Conservation (phyloP, 108 stramenopile genomes). For the Cyclotella baltica region DNA sequence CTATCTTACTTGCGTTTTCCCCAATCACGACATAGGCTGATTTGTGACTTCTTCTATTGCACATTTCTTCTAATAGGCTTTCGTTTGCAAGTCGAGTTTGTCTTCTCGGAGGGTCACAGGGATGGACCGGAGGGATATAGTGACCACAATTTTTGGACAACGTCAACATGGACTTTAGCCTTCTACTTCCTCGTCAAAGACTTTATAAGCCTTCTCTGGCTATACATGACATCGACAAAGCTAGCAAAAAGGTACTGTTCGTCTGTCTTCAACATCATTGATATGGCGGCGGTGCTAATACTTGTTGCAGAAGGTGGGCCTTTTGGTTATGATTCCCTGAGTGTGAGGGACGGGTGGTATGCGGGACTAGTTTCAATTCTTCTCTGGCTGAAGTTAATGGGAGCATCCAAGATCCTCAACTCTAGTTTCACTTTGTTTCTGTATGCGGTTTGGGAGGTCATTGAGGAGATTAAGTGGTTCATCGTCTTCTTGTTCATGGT, state of each 20-base stretch:
- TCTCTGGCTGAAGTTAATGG: constrained; percentile 49
- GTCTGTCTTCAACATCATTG: constrained; percentile 46
- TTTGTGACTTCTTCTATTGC: constrained; percentile 48
- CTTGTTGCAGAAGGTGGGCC: constrained; percentile 18
- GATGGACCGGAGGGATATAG: constrained; percentile 37
- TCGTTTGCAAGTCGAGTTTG: constrained; percentile 52
- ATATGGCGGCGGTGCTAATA: constrained; percentile 42
- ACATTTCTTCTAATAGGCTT: constrained; percentile 49
- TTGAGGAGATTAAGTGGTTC: constrained; percentile 51
- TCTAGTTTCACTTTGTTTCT: constrained; percentile 41
- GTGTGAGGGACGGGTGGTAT: constrained; percentile 33
- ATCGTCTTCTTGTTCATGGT: constrained; percentile 38
- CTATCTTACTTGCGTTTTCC: no score
- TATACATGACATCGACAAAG: constrained; percentile 45
- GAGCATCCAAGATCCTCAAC: constrained; percentile 54
- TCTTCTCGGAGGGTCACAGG: constrained; percentile 25
- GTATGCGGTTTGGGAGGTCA: constrained; percentile 46
- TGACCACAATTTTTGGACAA: constrained; percentile 28
- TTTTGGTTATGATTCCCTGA: constrained; percentile 3
- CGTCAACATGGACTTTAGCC: constrained; percentile 31
- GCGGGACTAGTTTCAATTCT: constrained; percentile 42
- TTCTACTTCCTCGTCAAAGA: constrained; percentile 53
- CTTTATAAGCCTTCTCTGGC: constrained; percentile 38
- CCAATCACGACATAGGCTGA: no score
- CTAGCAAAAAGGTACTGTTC: constrained; percentile 46